Percentiles rank a stretch among this genome's conserved stretches.
Evolutionary conservation across 2,329 filamentous ascomycete genomes (phyloP).

Genomic region (Coniochaeta ligniaria): DNA sequence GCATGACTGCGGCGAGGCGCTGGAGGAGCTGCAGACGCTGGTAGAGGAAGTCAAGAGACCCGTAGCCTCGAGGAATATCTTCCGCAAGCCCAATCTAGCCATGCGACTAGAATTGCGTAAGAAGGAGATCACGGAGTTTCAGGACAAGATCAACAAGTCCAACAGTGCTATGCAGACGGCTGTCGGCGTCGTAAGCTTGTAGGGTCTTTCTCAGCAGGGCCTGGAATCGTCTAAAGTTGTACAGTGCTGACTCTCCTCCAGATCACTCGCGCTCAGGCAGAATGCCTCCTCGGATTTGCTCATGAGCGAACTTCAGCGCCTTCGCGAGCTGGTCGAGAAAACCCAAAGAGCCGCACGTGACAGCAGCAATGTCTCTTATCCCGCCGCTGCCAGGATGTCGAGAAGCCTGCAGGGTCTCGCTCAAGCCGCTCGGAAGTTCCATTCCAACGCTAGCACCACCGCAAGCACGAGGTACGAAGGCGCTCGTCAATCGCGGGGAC

Average conservation of each 20-base stretch:
- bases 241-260: not conserved
- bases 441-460: not conserved
- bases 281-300: not conserved
- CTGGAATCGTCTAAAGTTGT: not conserved
- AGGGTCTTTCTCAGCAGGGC: not conserved
- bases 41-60: conserved; percentile 1
- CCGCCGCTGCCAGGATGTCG: not conserved
- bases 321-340: not conserved
- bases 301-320: not conserved
- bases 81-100: not conserved
- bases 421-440: not conserved
- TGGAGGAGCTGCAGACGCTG: not conserved
- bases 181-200: not conserved
- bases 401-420: not conserved
- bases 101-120: not conserved
- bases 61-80: not conserved
- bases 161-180: not conserved
- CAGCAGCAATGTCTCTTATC: not conserved
- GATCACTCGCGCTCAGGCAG: not conserved
- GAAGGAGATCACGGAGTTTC: not conserved
- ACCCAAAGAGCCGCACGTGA: not conserved
- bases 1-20: not conserved
- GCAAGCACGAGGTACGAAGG: not conserved
- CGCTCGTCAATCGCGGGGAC: not conserved
- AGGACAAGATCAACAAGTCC: conserved; percentile 2